phyloP scores from a whole-genome alignment of 2,329 filamentous ascomycete genomes.

The Phaeosphaeria sp. region DNA sequence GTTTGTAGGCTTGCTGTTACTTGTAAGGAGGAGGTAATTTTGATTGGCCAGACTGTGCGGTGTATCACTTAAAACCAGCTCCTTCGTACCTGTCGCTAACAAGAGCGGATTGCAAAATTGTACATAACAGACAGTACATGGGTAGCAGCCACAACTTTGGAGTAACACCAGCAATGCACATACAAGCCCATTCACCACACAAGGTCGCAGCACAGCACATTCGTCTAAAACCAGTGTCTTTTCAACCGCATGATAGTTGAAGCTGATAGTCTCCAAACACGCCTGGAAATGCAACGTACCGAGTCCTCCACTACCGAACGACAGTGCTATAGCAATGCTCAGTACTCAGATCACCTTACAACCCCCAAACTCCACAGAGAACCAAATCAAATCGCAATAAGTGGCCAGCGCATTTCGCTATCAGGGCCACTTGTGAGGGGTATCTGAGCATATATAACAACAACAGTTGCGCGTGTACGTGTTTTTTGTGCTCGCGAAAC shows the following conservation, averaged over 20 bases:
- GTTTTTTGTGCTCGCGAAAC: not conserved
- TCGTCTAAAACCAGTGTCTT: too few species aligned
- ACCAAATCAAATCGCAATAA: not conserved
- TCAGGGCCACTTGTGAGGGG: not conserved
- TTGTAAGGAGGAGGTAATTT: too few species aligned
- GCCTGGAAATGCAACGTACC: not conserved
- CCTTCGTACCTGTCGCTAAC: too few species aligned
- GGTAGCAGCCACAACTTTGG: too few species aligned
- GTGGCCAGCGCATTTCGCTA: not conserved
- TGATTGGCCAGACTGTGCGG: too few species aligned
- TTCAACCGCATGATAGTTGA: not conserved
- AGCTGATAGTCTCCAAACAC: not conserved
- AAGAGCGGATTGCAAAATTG: too few species aligned
- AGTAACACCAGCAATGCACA: too few species aligned
- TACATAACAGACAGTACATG: too few species aligned
- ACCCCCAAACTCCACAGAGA: not conserved
- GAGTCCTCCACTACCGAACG: not conserved
- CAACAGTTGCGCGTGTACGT: not conserved
- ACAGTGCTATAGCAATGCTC: not conserved
- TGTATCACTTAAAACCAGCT: too few species aligned
- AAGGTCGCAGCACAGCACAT: too few species aligned
- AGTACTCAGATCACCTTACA: not conserved
- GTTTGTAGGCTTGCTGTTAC: too few species aligned
- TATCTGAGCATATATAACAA: not conserved
- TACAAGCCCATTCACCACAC: too few species aligned